Evolutionary conservation across 495 filamentous ascomycete genomes (phyloP), one percentile per base, ranked within the genome.

Genomic region (Chaetomium tenue): DNA sequence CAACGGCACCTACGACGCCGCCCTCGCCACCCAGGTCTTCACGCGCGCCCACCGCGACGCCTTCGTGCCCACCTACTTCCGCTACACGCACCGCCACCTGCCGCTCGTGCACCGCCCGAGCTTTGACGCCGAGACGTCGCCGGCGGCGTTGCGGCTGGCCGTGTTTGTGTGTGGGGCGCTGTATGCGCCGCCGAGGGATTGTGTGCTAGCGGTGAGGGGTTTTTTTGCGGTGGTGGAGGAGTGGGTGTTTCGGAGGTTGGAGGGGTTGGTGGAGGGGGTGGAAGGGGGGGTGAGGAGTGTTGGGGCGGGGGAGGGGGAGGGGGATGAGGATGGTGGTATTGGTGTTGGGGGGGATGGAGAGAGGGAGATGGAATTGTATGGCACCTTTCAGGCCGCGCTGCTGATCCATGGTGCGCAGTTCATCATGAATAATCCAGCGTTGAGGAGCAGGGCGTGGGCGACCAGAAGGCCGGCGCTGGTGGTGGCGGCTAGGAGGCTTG

Each of bases 21-120:
- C 44, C 69, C 74, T 56, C 66, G 71, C 54, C 69, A 68, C 16
- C 58, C 68, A 26, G 61, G 66, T 60, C 70, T 66, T 63, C 71
- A 71, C 23, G 71, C 71, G 22, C 59, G 40, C 6, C 23, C 61
- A 65, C 66, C 51, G 39, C 50, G 53, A 39, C 23, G 25, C 20
- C 42, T 62, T 68, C 52, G 20, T 61, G 8, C 1, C 30, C 6
- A n/a, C 30, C 51, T 68, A 68, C 64, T 68, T 65, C 46, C 44
- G 46, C 26, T 18, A 53, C 37, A 65, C 58, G 20, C 66, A 68
- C 53, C 18, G 3, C 4, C 57, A 68, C 51, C 44, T 64, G 0
- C 66, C 66, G 0, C 23, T 68, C 0, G 16, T 63, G 6, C 66
- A 68, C 66, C 58, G 53, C 9, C 57, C 66, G 1, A 65, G 42